Conservation (phyloP, 768 basidiomycete species). For the Pleurotus cornucopiae region DNA sequence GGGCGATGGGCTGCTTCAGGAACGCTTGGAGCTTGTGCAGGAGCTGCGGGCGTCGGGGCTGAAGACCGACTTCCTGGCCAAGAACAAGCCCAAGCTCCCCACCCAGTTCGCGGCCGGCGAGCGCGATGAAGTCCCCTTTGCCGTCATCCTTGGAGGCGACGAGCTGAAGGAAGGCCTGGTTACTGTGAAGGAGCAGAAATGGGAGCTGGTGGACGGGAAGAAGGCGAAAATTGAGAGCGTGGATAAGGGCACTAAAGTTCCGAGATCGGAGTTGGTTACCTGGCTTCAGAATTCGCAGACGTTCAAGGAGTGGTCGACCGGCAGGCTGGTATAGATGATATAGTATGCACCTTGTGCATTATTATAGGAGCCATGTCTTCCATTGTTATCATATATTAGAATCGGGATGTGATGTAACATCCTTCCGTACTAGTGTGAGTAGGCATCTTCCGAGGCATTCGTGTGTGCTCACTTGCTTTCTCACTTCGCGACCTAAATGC, state of each 20-base stretch:
- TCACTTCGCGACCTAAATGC: too few species aligned
- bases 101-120: conserved; percentile 89
- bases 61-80: conserved; percentile 93
- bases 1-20: conserved; percentile 83
- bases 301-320: conserved; percentile 39
- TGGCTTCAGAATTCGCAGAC: conserved; percentile 55
- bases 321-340: conserved; percentile 18
- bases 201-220: conserved; percentile 71
- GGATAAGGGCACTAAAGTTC: conserved; percentile 65
- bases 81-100: conserved; percentile 84
- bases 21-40: conserved; percentile 78
- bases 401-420: too few species aligned
- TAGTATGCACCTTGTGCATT: too few species aligned
- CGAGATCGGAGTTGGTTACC: conserved; percentile 52
- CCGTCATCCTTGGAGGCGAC: conserved; percentile 81
- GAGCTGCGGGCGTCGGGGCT: conserved; percentile 84
- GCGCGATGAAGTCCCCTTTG: conserved; percentile 89
- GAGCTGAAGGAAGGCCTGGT: conserved; percentile 85
- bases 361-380: too few species aligned
- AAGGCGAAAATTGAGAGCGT: conserved; percentile 61
- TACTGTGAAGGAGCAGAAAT: conserved; percentile 87
- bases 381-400: too few species aligned
- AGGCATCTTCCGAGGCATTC: too few species aligned
- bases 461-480: too few species aligned
- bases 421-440: too few species aligned